Percentiles rank a stretch among this genome's conserved stretches.
phyloP scores from a whole-genome alignment of 129 eudicot species.

The Lactuca saligna region DNA sequence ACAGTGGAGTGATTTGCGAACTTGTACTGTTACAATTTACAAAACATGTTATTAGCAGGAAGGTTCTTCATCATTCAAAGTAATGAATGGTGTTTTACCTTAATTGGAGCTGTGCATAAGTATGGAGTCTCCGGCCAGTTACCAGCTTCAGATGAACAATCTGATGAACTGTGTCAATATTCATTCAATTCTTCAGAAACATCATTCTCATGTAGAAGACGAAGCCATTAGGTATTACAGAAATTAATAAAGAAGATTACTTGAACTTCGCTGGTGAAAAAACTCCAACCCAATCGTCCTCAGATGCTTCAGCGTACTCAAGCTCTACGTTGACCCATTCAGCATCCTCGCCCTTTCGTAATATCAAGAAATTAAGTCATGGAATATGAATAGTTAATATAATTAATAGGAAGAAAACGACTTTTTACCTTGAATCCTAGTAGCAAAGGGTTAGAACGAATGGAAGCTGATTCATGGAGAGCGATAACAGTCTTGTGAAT shows the following conservation, averaged over 20 bases:
- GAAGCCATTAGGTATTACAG: neutral
- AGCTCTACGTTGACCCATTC: conserved; percentile 59
- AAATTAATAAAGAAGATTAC: conserved; percentile 31
- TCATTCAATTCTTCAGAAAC: neutral
- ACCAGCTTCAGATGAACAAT: conserved; percentile 45
- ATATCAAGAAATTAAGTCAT: neutral
- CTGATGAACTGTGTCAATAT: conserved; percentile 54
- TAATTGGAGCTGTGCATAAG: conserved; percentile 75
- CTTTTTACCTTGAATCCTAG: conserved; percentile 34
- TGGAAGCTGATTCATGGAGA: conserved; percentile 36
- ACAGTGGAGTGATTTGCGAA: conserved; percentile 54
- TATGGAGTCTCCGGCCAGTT: conserved; percentile 53
- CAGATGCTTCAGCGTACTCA: conserved; percentile 50
- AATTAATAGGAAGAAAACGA: neutral
- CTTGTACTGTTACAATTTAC: conserved; percentile 56
- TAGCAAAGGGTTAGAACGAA: conserved; percentile 32
- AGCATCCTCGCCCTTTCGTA: conserved; percentile 63
- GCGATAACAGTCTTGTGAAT: conserved; percentile 39
- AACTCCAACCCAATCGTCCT: conserved; percentile 83
- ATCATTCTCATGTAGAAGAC: neutral
- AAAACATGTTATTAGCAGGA: neutral
- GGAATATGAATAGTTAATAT: neutral
- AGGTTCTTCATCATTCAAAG: neutral
- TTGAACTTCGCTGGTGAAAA: conserved; percentile 84
- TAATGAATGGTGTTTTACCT: conserved; percentile 36